Evolutionary conservation across 1,139 yeast species (phyloP).

Genomic region (Candida buenavistaensis): DNA sequence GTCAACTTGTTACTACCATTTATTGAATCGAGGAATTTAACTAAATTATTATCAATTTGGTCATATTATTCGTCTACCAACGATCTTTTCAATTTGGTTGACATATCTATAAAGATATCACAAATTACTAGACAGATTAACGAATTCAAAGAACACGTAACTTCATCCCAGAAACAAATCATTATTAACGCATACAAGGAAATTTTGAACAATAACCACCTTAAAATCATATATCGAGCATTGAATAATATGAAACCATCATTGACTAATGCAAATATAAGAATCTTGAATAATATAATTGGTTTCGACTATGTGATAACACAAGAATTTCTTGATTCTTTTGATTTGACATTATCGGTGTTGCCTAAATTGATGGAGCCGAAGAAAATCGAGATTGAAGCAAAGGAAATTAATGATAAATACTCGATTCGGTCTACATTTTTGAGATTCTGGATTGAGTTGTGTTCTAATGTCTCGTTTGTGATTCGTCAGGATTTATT

Average conservation of each 20-base stretch:
- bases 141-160: slow-evolving; percentile 4
- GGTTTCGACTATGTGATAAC: slow-evolving; percentile 50
- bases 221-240: slow-evolving; percentile 69
- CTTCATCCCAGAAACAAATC: slow-evolving; percentile 9
- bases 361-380: slow-evolving; percentile 65
- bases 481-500: slow-evolving; percentile 64
- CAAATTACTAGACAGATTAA: slow-evolving; percentile 24
- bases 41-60: slow-evolving; percentile 43
- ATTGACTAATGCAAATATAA: slow-evolving; percentile 60
- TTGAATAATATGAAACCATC: slow-evolving; percentile 59
- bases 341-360: slow-evolving; percentile 65
- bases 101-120: slow-evolving; percentile 35
- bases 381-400: slow-evolving; percentile 43
- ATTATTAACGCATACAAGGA: slow-evolving; percentile 41
- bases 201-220: slow-evolving; percentile 51
- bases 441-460: slow-evolving; percentile 58
- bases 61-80: slow-evolving; percentile 64
- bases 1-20: slow-evolving; percentile 14
- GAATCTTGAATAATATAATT: slow-evolving; percentile 54
- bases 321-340: slow-evolving; percentile 59
- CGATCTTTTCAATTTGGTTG: slow-evolving; percentile 53
- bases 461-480: slow-evolving; percentile 50
- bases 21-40: slow-evolving; percentile 16
- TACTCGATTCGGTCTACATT: slow-evolving; percentile 56
- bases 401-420: slow-evolving; percentile 26